These are phyloP conservation scores for Porphyridium purpureum DNA, from an alignment of 23 red algal genomes.

Conservation along the genomic window DNA sequence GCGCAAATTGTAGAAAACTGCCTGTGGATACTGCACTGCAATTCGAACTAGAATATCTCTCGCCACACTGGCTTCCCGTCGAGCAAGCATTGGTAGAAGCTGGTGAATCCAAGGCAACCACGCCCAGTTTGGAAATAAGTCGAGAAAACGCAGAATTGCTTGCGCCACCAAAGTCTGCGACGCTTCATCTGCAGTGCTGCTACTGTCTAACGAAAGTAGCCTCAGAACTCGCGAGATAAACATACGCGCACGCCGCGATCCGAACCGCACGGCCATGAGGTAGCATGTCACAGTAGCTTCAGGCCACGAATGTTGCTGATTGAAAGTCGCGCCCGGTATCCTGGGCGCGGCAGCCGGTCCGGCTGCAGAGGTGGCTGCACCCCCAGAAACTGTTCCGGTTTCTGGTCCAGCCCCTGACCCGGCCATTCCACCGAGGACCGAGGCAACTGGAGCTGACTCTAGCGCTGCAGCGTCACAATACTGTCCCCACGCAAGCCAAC, in stretches of 20 bases:
- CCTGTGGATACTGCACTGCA: conserved; percentile 75
- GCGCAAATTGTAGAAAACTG: conserved; percentile 65
- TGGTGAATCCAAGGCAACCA: conserved; percentile 88
- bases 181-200: no score
- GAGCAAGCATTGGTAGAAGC: conserved; percentile 49
- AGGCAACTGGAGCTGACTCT: no score
- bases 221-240: conserved; percentile 41
- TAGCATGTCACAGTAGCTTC: conserved; percentile 73
- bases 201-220: conserved; percentile 28
- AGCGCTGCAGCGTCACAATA: conserved; percentile 33
- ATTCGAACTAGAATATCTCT: conserved; percentile 37
- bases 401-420: no score
- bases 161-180: no score
- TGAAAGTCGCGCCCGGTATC: no score
- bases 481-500: conserved; percentile 77
- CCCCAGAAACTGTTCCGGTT: no score
- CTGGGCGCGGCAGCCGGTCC: no score
- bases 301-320: no score
- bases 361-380: no score
- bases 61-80: conserved; percentile 23
- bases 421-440: no score
- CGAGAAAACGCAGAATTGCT: conserved; percentile 7
- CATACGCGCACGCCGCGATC: conserved; percentile 48
- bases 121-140: conserved; percentile 72
- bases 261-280: conserved; percentile 67